Evolutionary conservation across 306 rosid genomes (phyloP).

Genomic region (Castanopsis chinensis): DNA sequence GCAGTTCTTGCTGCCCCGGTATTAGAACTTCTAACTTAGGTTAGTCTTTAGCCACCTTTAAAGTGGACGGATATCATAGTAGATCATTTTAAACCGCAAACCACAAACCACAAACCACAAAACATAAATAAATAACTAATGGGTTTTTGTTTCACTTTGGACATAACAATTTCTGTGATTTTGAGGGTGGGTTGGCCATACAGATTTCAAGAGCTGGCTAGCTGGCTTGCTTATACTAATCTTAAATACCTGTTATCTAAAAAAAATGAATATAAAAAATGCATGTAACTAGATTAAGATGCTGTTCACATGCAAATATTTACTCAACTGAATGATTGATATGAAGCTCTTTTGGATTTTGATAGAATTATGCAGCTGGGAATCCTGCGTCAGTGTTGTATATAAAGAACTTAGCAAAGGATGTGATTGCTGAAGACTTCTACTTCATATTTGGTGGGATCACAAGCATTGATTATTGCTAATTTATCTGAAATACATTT

Average conservation of each 20-base stretch:
- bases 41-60: too few species aligned
- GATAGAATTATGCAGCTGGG: slow-evolving; percentile 86
- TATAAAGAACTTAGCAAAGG: slow-evolving; percentile 95
- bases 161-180: too few species aligned
- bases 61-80: too few species aligned
- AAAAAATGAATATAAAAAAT: too few species aligned
- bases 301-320: slow-evolving; percentile 2
- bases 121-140: too few species aligned
- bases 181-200: too few species aligned
- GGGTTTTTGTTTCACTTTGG: too few species aligned
- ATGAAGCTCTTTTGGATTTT: slow-evolving; percentile 33
- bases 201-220: too few species aligned
- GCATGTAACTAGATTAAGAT: not conserved
- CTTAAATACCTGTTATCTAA: not conserved
- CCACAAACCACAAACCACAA: too few species aligned
- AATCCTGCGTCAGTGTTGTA: slow-evolving; percentile 83
- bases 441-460: slow-evolving; percentile 81
- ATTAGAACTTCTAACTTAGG: too few species aligned
- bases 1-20: too few species aligned
- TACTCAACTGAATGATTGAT: slow-evolving; percentile 9
- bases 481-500: not conserved
- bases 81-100: too few species aligned
- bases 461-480: slow-evolving; percentile 9
- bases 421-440: slow-evolving; percentile 71
- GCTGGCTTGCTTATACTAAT: not conserved